A percentile compares a stretch with the other conserved stretches of the same genome.
phyloP scores from a whole-genome alignment of 495 filamentous ascomycete genomes.

The Penicillium mononematosum region DNA sequence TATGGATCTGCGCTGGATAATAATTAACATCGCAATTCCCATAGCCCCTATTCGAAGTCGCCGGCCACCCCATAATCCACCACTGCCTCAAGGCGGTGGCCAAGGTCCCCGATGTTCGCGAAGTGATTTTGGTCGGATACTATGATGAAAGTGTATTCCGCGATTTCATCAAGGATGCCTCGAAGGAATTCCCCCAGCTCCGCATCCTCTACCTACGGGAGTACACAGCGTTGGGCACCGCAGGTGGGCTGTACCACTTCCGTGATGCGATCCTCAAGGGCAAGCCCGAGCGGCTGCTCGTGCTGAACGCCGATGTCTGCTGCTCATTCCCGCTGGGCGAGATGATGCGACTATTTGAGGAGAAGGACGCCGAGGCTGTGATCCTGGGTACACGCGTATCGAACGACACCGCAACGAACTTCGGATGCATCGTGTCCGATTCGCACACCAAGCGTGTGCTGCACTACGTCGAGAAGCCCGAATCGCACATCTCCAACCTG shows the following conservation, averaged over 20 bases:
- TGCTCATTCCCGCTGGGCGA: slow-evolving; percentile 96
- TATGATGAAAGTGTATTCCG: slow-evolving; percentile 97
- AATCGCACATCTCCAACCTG: slow-evolving; percentile 95
- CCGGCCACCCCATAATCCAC: slow-evolving; percentile 96
- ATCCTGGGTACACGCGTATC: slow-evolving; percentile 91
- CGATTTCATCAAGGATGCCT: slow-evolving; percentile 92
- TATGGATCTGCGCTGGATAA: not conserved
- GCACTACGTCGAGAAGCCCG: slow-evolving; percentile 99
- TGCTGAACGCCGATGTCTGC: slow-evolving; percentile 98
- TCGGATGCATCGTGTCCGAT: slow-evolving; percentile 97
- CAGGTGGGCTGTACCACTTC: slow-evolving; percentile 98
- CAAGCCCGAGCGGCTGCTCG: slow-evolving; percentile 89
- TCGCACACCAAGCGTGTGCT: slow-evolving; percentile 92
- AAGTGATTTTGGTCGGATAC: slow-evolving; percentile 97
- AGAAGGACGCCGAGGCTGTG: slow-evolving; percentile 95
- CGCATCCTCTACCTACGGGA: slow-evolving; percentile 94
- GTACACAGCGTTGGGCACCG: slow-evolving; percentile 95
- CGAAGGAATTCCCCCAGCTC: slow-evolving; percentile 81
- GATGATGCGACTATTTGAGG: slow-evolving; percentile 91
- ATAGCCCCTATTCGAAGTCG: slow-evolving; percentile 97
- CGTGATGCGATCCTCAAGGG: slow-evolving; percentile 98
- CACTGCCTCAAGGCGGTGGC: slow-evolving; percentile 92
- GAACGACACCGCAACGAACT: slow-evolving; percentile 92
- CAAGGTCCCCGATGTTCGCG: slow-evolving; percentile 88
- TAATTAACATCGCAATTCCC: slow-evolving; percentile 23